Conservation (phyloP, 192 early-diverging fungal genomes). For the Rhizophagus clarus region DNA sequence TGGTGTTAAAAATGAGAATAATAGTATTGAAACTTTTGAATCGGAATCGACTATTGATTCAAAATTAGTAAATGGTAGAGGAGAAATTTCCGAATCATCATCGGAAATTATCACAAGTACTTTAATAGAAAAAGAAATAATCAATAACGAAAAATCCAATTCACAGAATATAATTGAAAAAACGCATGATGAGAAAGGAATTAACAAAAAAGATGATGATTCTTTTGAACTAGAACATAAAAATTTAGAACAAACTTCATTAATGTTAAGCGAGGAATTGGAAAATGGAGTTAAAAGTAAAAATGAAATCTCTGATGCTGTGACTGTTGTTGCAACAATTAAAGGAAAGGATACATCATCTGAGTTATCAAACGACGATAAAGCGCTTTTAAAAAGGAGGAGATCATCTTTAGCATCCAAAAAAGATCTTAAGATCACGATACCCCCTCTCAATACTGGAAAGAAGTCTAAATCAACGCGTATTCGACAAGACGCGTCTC, state of each 20-base stretch:
- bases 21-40: neutral
- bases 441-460: constrained; percentile 1
- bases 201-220: neutral
- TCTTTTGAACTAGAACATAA: neutral
- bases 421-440: constrained; percentile 20
- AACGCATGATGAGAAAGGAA: neutral
- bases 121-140: neutral
- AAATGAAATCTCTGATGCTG: neutral
- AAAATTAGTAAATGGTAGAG: neutral
- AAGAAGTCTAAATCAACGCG: constrained; percentile 32
- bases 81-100: neutral
- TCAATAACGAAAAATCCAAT: neutral
- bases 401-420: constrained; percentile 26
- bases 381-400: neutral
- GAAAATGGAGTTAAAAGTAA: neutral
- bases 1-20: neutral
- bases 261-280: neutral
- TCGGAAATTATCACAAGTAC: neutral
- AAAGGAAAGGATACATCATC: neutral
- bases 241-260: neutral
- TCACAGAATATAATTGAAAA: neutral
- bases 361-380: neutral
- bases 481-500: constrained; percentile 30
- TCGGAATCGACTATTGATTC: neutral
- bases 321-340: neutral